Base-by-base conservation (phyloP, 2,329 filamentous ascomycete species). In the Paramyrothecium roridum region DNA sequence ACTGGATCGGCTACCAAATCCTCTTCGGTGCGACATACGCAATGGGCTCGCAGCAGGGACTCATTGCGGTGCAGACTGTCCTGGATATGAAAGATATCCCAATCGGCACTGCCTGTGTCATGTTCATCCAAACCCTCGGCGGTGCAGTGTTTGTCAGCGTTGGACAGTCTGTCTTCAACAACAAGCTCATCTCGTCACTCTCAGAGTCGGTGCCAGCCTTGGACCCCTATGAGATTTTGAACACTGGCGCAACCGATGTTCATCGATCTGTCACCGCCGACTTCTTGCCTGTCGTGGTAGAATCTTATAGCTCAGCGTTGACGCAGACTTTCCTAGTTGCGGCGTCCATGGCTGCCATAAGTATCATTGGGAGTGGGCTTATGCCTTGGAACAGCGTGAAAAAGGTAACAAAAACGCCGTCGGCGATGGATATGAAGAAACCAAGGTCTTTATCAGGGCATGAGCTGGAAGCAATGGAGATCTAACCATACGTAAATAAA, bases 101-200 rank as follows among this genome's bases (percentile, higher is more conserved):
- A 2, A 76, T 73, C 7, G 78, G 76, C 3, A 76, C 75, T 12
- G 74, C 78, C 1, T 66, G 73, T n/a, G 70, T 79, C 34, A 71
- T 81, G 45, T 81, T 82, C 57, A 54, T 65, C 16, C 76, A 78
- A 60, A 72, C 71, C 0, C 63, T 80, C 0, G 76, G 73, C 23
- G 74, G 75, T 6, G 69, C 75, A 8, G 63, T 84, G 1, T 83
- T 83, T 57, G 73, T 85, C 26, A 75, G 75, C 3, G 72, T 81
- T 23, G 80, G 70, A 1, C 75, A 84, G 57, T 77, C 75, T 53
- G 73, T 84, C 19, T 81, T 84, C 57, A 73, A 73, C 51, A 79
- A 79, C 58, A 64, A 73, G 37, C 70, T 84, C 11, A 21, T 54
- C 3, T 37, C 53, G 3, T 52, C 53, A 1, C 34, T 62, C 7